Evolutionary conservation across 495 filamentous ascomycete genomes (phyloP), one percentile per base, ranked within the genome.

Genomic region (Podospora appendiculata): DNA sequence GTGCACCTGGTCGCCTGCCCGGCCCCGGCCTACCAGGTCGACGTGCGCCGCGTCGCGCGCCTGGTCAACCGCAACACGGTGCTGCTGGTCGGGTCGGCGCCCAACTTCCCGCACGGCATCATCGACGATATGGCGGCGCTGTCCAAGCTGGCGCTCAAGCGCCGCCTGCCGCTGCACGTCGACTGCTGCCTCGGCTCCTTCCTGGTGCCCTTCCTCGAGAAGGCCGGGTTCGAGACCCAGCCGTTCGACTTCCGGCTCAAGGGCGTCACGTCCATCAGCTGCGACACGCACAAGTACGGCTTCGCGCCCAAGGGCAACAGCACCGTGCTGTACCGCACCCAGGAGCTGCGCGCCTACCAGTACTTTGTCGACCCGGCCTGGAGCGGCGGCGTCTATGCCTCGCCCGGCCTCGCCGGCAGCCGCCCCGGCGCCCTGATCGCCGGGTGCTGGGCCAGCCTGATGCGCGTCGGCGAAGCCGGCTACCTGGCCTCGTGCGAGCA

Each of bases 271-370:
- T 88, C 83, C 63, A 96, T 99, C 68, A 86, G 81, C 59, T 95
- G 92, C 63, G 93, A 99, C 65, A 99, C 93, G 32, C 93, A 98
- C 74, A 98, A 98, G 68, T 98, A 99, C 67, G 93, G 93, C 19
- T 99, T 99, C 69, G 94, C 93, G 0, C 93, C 93, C 18, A 97
- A 97, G 70, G 93, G 93, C 50, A 97, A 93, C 75, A 89, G 84
- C 32, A 91, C 90, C 8, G 70, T 96, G 14, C 80, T 99, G 49
- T 97, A 97, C 75, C 89, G 94, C 61, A 88, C 79, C 50, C 74
- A 82, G 40, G 69, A 79, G 41, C 81, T 95, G 45, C 84, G 93
- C 54, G 76, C 78, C 36, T 87, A 96, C 65, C 93, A 96, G 65
- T 99, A 99, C 76, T 97, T 95, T 68, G 82, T 99, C 67, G 90